Evolutionary conservation across 1,284 basidiomycete genomes (phyloP).

Genomic region (Clitocybe nebularis): DNA sequence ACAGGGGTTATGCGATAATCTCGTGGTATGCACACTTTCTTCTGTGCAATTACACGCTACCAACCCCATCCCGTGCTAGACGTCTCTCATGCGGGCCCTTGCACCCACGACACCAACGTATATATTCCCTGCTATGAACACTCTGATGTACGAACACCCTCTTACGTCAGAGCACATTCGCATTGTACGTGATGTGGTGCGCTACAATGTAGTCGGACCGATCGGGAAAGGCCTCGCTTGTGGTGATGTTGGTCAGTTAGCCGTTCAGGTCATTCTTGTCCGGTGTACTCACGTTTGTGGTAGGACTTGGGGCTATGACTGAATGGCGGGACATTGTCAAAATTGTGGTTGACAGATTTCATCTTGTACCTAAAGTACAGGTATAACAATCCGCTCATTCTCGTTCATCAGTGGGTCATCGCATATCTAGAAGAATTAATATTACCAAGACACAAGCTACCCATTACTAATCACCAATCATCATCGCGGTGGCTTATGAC

Average conservation of each 20-base stretch:
- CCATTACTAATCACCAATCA: no score
- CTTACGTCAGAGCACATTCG: slow-evolving; percentile 81
- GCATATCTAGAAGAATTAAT: no score
- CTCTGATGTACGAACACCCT: slow-evolving; percentile 95
- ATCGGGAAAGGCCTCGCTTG: slow-evolving; percentile 87
- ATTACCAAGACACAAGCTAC: no score
- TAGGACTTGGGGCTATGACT: slow-evolving; percentile 88
- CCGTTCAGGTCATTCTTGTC: no score
- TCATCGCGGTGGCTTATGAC: no score
- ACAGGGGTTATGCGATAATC: slow-evolving; percentile 86
- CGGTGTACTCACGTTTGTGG: no score
- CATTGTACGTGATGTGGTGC: slow-evolving; percentile 67
- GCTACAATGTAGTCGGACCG: slow-evolving; percentile 82
- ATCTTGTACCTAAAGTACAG: slow-evolving; percentile 25
- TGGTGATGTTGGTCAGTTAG: slow-evolving; percentile 77
- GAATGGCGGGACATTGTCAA: slow-evolving; percentile 84
- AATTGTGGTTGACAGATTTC: slow-evolving; percentile 59
- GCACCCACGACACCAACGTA: slow-evolving; percentile 79
- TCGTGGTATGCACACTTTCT: slow-evolving; percentile 56
- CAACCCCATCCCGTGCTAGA: slow-evolving; percentile 46
- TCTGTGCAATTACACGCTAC: background rate
- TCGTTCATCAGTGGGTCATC: no score
- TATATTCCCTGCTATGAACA: slow-evolving; percentile 98
- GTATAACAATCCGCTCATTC: no score
- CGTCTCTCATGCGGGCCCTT: slow-evolving; percentile 86